A percentile compares a stretch with the other conserved stretches of the same genome.
phyloP scores from a whole-genome alignment of 306 rosid species.

The Rubus parviflorus region DNA sequence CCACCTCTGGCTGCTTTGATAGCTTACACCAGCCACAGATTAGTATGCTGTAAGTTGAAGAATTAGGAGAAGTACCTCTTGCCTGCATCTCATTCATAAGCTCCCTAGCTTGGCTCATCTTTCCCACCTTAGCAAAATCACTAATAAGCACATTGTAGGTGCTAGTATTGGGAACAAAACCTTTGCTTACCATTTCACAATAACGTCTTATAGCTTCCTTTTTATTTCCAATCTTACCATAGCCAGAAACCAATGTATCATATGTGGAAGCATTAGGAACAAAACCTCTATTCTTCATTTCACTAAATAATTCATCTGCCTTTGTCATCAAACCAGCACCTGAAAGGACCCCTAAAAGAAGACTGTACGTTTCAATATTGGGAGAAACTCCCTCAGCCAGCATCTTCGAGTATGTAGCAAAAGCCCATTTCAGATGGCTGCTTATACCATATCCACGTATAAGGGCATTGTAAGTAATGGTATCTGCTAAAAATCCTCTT shows the following conservation, averaged over 20 bases:
- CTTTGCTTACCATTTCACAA: conserved; percentile 79
- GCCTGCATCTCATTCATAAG: conserved; percentile 82
- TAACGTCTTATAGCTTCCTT: conserved; percentile 62
- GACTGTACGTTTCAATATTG: conserved; percentile 59
- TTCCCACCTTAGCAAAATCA: conserved; percentile 75
- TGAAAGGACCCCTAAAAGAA: conserved; percentile 67
- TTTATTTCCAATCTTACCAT: conserved; percentile 71
- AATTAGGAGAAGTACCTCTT: conserved; percentile 67
- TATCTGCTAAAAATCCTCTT: conserved; percentile 57
- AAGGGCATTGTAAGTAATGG: conserved; percentile 69
- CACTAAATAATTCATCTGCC: conserved; percentile 56
- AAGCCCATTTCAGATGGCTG: conserved; percentile 64
- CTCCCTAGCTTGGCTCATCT: conserved; percentile 87
- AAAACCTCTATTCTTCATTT: conserved; percentile 68
- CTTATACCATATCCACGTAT: conserved; percentile 68
- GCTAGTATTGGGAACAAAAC: conserved; percentile 70
- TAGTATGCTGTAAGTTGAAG: conserved; percentile 81
- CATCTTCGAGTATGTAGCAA: conserved; percentile 57
- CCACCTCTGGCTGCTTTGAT: conserved; percentile 60
- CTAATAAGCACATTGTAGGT: conserved; percentile 81
- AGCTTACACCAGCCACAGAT: conserved; percentile 82
- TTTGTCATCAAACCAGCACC: conserved; percentile 63
- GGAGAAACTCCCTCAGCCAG: conserved; percentile 65
- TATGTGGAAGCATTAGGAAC: conserved; percentile 71
- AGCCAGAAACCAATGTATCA: conserved; percentile 68